A percentile compares a stretch with the other conserved stretches of the same genome.
Evolutionary conservation across 2,329 filamentous ascomycete genomes (phyloP).

Genomic region (Botrytis deweyae): DNA sequence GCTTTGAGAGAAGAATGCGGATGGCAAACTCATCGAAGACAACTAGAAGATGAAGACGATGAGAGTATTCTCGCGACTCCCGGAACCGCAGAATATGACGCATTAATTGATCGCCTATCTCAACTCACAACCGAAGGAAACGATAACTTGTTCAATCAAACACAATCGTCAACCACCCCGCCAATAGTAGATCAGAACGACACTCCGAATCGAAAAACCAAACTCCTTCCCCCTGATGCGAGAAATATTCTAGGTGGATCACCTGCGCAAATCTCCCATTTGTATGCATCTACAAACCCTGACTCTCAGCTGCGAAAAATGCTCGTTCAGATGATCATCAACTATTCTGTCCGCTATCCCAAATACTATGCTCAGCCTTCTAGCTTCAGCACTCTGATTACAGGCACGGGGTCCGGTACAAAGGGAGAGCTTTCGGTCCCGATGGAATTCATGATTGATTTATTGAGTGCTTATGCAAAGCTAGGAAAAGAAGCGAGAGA

Average conservation of each 20-base stretch:
- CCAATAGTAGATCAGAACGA: not conserved
- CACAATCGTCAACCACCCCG: not conserved
- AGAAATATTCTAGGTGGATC: not conserved
- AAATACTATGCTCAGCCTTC: not conserved
- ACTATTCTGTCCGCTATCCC: not conserved
- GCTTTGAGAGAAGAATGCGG: not conserved
- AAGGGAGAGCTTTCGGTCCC: not conserved
- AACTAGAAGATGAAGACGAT: not conserved
- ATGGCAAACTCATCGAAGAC: not conserved
- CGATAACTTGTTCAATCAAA: not conserved
- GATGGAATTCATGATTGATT: not conserved
- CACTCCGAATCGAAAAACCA: not conserved
- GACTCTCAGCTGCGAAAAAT: not conserved
- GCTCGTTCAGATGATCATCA: not conserved
- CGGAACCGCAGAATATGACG: not conserved
- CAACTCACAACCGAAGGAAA: not conserved
- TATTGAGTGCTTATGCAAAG: not conserved
- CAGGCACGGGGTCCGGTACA: rapidly evolving
- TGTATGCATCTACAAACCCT: not conserved
- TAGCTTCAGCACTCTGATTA: not conserved
- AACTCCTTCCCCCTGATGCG: not conserved
- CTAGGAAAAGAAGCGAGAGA: too few species aligned
- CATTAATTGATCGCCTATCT: not conserved
- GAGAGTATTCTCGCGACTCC: not conserved
- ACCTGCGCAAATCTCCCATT: not conserved